phyloP scores from a whole-genome alignment of 805 yeast species.

The Lipomyces sp. region DNA sequence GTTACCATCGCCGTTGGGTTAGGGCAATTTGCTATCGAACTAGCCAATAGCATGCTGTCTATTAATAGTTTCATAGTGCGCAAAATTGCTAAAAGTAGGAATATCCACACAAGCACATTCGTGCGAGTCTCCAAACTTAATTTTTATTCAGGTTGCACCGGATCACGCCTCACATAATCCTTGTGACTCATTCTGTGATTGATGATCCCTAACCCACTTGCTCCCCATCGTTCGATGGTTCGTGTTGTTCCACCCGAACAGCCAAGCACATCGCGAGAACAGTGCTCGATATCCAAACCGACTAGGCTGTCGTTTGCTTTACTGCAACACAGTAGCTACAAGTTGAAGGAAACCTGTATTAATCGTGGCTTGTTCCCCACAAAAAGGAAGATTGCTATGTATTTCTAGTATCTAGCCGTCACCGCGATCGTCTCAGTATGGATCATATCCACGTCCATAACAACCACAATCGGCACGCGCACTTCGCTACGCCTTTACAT shows the following conservation, averaged over 20 bases:
- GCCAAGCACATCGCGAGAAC: too few species aligned
- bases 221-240: too few species aligned
- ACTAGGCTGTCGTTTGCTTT: not conserved
- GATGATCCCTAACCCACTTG: too few species aligned
- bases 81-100: not conserved
- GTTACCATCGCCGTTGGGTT: not conserved
- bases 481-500: constrained; percentile 24
- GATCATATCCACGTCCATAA: constrained; percentile 7
- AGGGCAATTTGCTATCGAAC: not conserved
- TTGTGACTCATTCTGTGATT: too few species aligned
- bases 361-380: not conserved
- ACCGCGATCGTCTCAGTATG: not conserved
- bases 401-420: not conserved
- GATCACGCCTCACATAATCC: too few species aligned
- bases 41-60: not conserved
- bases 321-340: not conserved
- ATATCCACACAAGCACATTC: not conserved
- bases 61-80: not conserved
- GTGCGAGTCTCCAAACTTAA: not conserved
- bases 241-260: too few species aligned
- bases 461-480: constrained; percentile 10
- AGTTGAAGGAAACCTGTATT: not conserved
- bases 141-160: too few species aligned
- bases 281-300: not conserved
- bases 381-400: not conserved